These are phyloP conservation scores for Populus hybrid DNA, from an alignment of 441 rosid genomes.

Conservation along the genomic window DNA sequence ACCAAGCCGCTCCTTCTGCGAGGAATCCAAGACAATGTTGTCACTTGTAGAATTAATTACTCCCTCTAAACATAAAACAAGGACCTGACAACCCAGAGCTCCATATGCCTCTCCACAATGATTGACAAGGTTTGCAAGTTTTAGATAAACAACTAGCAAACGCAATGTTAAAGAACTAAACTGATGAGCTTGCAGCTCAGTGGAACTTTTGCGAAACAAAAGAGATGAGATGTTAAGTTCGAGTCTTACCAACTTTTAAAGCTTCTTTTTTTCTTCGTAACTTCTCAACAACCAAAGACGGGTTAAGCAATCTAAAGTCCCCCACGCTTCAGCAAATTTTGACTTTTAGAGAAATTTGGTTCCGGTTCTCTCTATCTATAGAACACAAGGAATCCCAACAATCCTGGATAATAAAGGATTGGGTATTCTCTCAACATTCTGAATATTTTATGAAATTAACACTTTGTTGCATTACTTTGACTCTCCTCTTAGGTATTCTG, in stretches of 20 bases:
- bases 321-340: neutral
- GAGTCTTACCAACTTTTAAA: neutral
- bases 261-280: neutral
- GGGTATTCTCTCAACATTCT: neutral
- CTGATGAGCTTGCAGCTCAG: neutral
- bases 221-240: neutral
- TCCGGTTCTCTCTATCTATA: neutral
- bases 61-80: neutral
- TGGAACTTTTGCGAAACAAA: neutral
- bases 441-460: neutral
- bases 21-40: neutral
- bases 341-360: neutral
- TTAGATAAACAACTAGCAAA: neutral
- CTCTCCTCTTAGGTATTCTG: neutral
- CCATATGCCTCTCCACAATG: neutral
- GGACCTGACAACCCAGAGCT: neutral
- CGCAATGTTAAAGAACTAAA: too few relatives aligned
- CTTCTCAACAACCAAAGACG: neutral
- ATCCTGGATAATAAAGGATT: neutral
- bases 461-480: neutral
- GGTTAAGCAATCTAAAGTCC: neutral
- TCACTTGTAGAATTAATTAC: neutral
- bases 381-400: neutral
- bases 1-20: conserved; percentile 88
- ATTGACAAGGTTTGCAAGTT: neutral